phyloP scores from a whole-genome alignment of 257 asterid species.

The Jasminum sambac region DNA sequence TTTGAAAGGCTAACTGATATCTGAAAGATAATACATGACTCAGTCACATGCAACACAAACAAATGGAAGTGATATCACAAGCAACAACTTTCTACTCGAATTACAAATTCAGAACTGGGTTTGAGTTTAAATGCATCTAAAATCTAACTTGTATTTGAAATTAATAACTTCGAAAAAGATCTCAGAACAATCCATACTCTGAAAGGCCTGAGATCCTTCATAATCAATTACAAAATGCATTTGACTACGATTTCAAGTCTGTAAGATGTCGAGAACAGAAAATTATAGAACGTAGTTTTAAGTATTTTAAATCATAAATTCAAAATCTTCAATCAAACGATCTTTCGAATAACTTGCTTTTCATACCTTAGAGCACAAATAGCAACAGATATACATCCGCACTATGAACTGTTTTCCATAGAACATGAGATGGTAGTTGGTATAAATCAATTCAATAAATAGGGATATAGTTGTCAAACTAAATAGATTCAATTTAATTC shows the following conservation, averaged over 20 bases:
- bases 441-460: background rate
- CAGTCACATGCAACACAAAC: background rate
- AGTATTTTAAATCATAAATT: background rate
- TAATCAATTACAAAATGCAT: background rate
- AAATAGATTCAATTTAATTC: too few species aligned
- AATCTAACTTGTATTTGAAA: background rate
- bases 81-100: conserved; percentile 18
- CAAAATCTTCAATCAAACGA: background rate
- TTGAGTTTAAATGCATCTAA: background rate
- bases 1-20: conserved; percentile 74
- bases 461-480: too few species aligned
- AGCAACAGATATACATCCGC: background rate
- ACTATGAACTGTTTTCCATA: background rate
- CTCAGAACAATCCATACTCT: background rate
- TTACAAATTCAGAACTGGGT: background rate
- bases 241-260: background rate
- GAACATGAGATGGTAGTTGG: background rate
- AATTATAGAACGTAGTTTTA: background rate
- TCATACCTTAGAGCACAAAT: too few species aligned
- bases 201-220: background rate
- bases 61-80: conserved; percentile 8
- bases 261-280: background rate
- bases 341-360: background rate
- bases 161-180: background rate
- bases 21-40: conserved; percentile 38